Conservation (phyloP, 2,329 filamentous ascomycete genomes). For the Ramularia endophylla region DNA sequence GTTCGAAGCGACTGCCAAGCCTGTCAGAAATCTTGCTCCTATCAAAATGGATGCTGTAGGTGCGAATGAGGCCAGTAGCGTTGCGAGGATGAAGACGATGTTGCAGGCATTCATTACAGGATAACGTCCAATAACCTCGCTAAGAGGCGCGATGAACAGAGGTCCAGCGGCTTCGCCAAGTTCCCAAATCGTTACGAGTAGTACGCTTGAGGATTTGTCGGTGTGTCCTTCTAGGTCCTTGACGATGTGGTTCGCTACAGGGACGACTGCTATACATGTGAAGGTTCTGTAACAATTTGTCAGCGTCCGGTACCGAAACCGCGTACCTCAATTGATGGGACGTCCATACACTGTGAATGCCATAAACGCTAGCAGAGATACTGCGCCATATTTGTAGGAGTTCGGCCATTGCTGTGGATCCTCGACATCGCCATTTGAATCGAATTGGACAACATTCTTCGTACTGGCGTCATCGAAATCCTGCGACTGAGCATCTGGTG, state of each 20-base stretch:
- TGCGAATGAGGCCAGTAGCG: conserved; percentile 35
- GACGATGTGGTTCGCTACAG: conserved; percentile 24
- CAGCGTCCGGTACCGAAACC: not conserved
- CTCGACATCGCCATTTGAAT: conserved; percentile 41
- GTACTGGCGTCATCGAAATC: conserved; percentile 9
- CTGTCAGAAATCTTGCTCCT: conserved; percentile 39
- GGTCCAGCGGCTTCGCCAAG: conserved; percentile 44
- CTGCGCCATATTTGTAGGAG: conserved; percentile 46
- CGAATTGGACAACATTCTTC: conserved; percentile 38
- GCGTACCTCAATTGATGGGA: not conserved
- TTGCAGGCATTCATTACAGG: conserved; percentile 37
- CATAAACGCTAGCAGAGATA: conserved; percentile 49
- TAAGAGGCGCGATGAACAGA: conserved; percentile 41
- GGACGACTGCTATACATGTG: conserved; percentile 29
- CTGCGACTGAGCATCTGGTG: conserved; percentile 1
- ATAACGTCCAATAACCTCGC: conserved; percentile 39
- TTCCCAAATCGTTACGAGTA: conserved; percentile 46
- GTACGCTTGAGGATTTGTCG: conserved; percentile 24
- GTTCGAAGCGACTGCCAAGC: conserved; percentile 42
- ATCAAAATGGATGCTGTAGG: conserved; percentile 37
- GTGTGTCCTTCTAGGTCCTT: conserved; percentile 18
- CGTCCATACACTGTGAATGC: conserved; percentile 49
- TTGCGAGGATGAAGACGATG: conserved; percentile 40
- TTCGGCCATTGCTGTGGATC: conserved; percentile 51
- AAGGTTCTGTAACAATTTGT: conserved; percentile 21